Base-by-base conservation (phyloP, 2,329 filamentous ascomycete genomes). In the Cladorrhinum sp. region DNA sequence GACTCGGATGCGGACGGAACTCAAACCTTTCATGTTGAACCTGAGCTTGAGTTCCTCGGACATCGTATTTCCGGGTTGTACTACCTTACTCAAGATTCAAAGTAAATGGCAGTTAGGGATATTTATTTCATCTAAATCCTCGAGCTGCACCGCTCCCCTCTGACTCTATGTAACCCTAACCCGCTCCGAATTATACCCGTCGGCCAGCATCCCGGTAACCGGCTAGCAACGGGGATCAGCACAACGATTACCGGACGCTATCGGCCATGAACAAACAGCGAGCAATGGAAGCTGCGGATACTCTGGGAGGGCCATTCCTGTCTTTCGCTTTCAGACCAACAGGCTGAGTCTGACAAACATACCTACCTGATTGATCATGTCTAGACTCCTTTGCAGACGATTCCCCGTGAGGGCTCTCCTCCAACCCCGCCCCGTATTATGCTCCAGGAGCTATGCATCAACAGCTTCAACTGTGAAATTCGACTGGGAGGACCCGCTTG, bases 401-500 rank as follows among this genome's bases (percentile, higher is more conserved):
- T 58, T 62, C 20, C 63, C 64, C 23, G 58, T 26, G 9, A 20
- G 58, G 59, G 57, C 57, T 10, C 36, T 66, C 14, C 23, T 55
- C 7, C 57, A 48, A 46, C 28, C 65, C 28, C 53, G 59, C 2
- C 51, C 59, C 3, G 33, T 48, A 4, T 59, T 49, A 14, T 28
- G 12, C 16, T 30, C 50, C 10, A 61, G 66, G 28, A 59, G 55
- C 60, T 68, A 62, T 60, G 64, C 66, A 36, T 65, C 67, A 14
- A 39, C 67, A 6, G 26, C 67, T 23, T 49, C 64, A 18, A 39
- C 26, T 33, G 12, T 62, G 21, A 64, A 66, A 55, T 98, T 97
- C 74, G 87, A 96, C 74, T 99, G 95, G 94, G 85, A 95, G 73
- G 95, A 99, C 72, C 93, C 95, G 20, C 80, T 99, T 61, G 83